A percentile compares a stretch with the other conserved stretches of the same genome.
phyloP scores from a whole-genome alignment of 805 yeast genomes.

The Priceomyces medius region DNA sequence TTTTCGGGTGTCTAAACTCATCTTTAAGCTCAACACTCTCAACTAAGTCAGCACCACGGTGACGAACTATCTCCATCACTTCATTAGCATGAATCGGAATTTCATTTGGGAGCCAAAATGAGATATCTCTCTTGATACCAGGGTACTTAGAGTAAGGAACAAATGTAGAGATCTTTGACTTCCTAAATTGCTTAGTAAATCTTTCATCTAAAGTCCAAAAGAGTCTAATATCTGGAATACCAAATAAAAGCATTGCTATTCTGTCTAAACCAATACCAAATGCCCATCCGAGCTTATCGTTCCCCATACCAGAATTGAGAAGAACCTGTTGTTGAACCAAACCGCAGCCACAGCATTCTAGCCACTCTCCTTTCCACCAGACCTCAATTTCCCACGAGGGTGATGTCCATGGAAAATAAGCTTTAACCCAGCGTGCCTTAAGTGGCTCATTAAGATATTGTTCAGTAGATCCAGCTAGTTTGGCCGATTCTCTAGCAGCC shows the following conservation, averaged over 20 bases:
- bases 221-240: slow-evolving; percentile 90
- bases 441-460: slow-evolving; percentile 71
- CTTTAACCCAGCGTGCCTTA: slow-evolving; percentile 90
- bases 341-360: slow-evolving; percentile 96
- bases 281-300: slow-evolving; percentile 87
- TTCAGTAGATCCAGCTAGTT: slow-evolving; percentile 54
- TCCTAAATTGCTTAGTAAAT: slow-evolving; percentile 68
- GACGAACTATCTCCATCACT: slow-evolving; percentile 88
- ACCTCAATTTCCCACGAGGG: slow-evolving; percentile 99
- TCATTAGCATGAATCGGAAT: slow-evolving; percentile 74
- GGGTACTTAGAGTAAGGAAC: slow-evolving; percentile 91
- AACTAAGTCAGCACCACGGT: slow-evolving; percentile 80
- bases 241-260: slow-evolving; percentile 92
- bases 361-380: slow-evolving; percentile 98
- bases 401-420: slow-evolving; percentile 96
- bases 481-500: slow-evolving; percentile 62
- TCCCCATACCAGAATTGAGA: slow-evolving; percentile 61
- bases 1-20: slow-evolving; percentile 82
- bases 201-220: slow-evolving; percentile 88
- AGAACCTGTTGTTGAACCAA: slow-evolving; percentile 78
- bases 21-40: slow-evolving; percentile 82
- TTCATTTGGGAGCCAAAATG: slow-evolving; percentile 78
- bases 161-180: slow-evolving; percentile 67
- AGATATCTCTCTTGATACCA: slow-evolving; percentile 78
- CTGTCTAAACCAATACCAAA: slow-evolving; percentile 95